These are phyloP conservation scores for Discostella stelligera DNA, from an alignment of 352 stramenopile species.

Conservation along the genomic window DNA sequence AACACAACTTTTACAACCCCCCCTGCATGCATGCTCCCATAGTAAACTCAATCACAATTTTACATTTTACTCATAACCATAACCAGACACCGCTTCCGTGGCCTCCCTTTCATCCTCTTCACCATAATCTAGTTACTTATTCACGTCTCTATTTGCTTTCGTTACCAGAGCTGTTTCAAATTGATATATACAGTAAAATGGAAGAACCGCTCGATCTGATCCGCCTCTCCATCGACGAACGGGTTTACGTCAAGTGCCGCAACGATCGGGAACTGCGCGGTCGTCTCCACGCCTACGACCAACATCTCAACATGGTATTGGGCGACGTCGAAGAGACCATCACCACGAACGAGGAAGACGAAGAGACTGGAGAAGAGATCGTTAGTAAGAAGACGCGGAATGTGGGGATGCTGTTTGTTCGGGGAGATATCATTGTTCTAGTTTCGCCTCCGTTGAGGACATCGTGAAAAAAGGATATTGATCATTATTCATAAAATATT, in stretches of 20 bases:
- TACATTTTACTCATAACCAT: no score
- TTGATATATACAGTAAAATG: no score
- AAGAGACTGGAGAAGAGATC: constrained; percentile 98
- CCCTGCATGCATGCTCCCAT: no score
- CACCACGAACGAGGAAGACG: constrained; percentile 92
- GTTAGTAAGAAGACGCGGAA: constrained; percentile 86
- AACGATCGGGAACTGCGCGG: constrained; percentile 95
- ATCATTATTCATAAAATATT: no score
- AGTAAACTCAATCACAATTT: no score
- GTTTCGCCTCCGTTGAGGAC: constrained; percentile 95
- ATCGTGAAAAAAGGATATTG: constrained; percentile 19
- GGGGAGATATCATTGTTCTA: constrained; percentile 97
- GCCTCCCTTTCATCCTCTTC: no score
- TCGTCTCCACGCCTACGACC: constrained; percentile 96
- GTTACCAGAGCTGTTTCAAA: no score
- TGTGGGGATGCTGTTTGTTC: constrained; percentile 99
- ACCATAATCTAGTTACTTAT: no score
- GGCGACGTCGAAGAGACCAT: constrained; percentile 99
- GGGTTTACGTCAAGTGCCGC: constrained; percentile 98
- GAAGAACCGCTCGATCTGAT: constrained; percentile 97
- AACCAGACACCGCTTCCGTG: no score
- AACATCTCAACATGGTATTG: constrained; percentile 99
- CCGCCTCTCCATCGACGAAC: constrained; percentile 96
- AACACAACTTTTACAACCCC: no score
- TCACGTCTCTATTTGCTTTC: no score